Evolutionary conservation across 1,284 basidiomycete genomes (phyloP), one percentile per base, ranked within the genome.

Genomic region (Ganoderma resinaceum): DNA sequence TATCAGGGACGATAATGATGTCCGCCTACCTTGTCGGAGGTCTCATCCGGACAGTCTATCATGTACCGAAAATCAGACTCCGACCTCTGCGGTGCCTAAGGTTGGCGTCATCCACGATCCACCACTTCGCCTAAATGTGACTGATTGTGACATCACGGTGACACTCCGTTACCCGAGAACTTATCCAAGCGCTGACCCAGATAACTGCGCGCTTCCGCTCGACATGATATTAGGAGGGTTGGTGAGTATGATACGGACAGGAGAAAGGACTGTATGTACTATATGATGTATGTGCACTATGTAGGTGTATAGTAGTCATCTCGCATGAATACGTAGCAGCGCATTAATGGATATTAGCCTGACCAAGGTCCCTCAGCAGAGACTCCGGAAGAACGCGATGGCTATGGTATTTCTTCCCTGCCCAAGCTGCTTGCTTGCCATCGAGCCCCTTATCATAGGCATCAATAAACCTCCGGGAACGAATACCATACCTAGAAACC

Each of bases 1-100:
- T 26, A 52, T 52, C 46, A 52, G 26, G 26, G 52, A 53, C 52
- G 52, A 62, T 26, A 18, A 49, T 59, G 58, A 59, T 59, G 20
- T 9, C 37, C 33, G 23, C 26, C 26, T 29, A 31, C 26, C n/a
- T 12, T 55, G 52, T 55, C 52, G 26, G 52, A 55, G 31, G 52
- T 55, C 52, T 14, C 29, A 18, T 20, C 52, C 52, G 23, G 52
- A 14, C 46, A 11, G 46, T 52, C 46, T 18, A 20, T 31, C 8
- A 33, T 33, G 29, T 31, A 18, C 26, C 6, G 5, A 53, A 26
- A 18, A 55, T 55, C 31, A 33, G 14, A 31, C 23, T 26, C 23
- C 23, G 23, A 31, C 29, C 9, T 23, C 11, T 37, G 55, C 33
- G 37, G 55, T n/a, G 33, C 55, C 55, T n/a, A 14, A 38, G 42